phyloP scores from a whole-genome alignment of 495 filamentous ascomycete genomes.

The Achaetomiella virescens region DNA sequence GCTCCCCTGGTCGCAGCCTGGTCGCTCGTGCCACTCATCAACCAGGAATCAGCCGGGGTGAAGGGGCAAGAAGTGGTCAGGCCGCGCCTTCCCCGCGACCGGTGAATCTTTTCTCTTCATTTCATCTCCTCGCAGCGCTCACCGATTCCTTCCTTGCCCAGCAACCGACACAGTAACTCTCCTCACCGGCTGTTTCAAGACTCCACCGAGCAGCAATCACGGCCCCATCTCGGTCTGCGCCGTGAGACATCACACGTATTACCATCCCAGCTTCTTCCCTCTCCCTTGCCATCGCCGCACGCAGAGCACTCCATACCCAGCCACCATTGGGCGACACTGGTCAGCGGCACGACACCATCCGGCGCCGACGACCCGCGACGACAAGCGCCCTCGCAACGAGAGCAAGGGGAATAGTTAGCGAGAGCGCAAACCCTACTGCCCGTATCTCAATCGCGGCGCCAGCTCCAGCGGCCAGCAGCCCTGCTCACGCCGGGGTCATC shows the following conservation, averaged over 20 bases:
- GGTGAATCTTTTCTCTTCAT: conserved; percentile 29
- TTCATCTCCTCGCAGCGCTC: conserved; percentile 25
- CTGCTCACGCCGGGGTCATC: no score
- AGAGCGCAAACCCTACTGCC: no score
- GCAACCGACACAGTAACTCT: conserved; percentile 21
- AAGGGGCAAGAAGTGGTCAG: conserved; percentile 14
- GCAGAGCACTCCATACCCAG: not conserved
- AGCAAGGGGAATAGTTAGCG: no score
- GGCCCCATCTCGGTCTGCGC: conserved; percentile 14
- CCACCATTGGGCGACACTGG: conserved; percentile 5
- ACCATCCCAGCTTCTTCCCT: not conserved
- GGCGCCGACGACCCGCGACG: not conserved
- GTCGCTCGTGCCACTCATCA: conserved; percentile 11
- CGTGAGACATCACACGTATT: conserved; percentile 22
- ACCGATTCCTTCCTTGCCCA: conserved; percentile 27
- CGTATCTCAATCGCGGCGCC: no score
- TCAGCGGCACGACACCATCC: conserved; percentile 2
- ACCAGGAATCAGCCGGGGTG: conserved; percentile 8
- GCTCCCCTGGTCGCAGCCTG: not conserved
- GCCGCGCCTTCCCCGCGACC: conserved; percentile 27
- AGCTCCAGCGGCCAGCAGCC: no score
- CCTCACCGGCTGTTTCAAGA: conserved; percentile 20
- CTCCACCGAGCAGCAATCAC: conserved; percentile 22
- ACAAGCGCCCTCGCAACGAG: no score
- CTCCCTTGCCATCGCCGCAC: not conserved